Evolutionary conservation across 345 rosid genomes (phyloP).

Genomic region (Eucalyptus pumila): DNA sequence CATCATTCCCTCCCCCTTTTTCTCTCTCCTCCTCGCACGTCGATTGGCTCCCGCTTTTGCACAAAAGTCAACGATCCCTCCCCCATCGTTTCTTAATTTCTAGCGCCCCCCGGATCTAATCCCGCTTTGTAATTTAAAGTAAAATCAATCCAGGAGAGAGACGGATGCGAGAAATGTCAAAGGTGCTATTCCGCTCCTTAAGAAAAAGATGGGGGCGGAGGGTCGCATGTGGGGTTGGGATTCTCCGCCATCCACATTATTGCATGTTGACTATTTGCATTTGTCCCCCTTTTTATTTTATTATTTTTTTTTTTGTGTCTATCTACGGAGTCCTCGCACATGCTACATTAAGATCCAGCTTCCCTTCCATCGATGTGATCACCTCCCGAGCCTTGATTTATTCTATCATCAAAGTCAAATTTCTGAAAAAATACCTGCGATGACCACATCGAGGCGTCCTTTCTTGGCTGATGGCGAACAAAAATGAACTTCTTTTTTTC

Average conservation of each 20-base stretch:
- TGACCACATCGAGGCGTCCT: background rate
- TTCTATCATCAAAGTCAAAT: background rate
- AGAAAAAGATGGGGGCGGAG: background rate
- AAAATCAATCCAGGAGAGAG: background rate
- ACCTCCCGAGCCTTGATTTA: background rate
- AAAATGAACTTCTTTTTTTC: background rate
- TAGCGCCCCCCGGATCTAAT: background rate
- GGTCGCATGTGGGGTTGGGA: background rate
- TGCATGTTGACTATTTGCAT: background rate
- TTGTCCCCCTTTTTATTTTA: background rate
- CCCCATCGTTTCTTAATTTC: background rate
- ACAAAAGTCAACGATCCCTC: background rate
- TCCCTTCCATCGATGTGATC: background rate
- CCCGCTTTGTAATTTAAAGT: background rate
- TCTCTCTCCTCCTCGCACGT: background rate
- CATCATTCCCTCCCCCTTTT: background rate
- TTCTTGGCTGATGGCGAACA: background rate
- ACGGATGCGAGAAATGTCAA: background rate
- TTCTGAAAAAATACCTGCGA: background rate
- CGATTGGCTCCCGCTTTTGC: background rate
- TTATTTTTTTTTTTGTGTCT: no score
- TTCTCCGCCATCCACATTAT: background rate
- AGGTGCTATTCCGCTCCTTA: background rate
- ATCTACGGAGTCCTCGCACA: background rate
- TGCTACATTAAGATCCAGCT: background rate